Percentiles rank a stretch among this genome's conserved stretches.
These are phyloP conservation scores for Termitomyces titanicus DNA, from an alignment of 768 basidiomycete species.

Conservation along the genomic window DNA sequence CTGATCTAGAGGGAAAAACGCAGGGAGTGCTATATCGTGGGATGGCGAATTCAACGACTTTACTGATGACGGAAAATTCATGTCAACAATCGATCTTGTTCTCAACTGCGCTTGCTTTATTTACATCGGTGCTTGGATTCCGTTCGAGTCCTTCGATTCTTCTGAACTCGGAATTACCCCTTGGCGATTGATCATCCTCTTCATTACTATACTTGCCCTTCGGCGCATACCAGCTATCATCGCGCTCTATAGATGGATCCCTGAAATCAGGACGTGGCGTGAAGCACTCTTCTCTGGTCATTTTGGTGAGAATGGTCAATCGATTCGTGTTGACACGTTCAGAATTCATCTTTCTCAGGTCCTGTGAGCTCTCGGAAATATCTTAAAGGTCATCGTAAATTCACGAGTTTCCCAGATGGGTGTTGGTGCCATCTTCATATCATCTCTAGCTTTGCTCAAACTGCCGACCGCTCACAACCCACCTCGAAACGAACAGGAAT, in stretches of 20 bases:
- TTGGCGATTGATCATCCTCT: slow-evolving; percentile 68
- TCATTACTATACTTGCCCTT: slow-evolving; percentile 63
- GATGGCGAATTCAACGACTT: slow-evolving; percentile 81
- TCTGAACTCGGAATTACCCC: slow-evolving; percentile 59
- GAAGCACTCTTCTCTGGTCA: slow-evolving; percentile 92
- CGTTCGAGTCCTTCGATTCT: slow-evolving; percentile 54
- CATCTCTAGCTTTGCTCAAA: slow-evolving; percentile 61
- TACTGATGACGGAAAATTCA: slow-evolving; percentile 82
- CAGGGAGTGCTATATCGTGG: slow-evolving; percentile 67
- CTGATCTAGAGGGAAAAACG: neutral
- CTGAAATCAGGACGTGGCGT: slow-evolving; percentile 80
- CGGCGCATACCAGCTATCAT: slow-evolving; percentile 81
- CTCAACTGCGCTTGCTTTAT: slow-evolving; percentile 78
- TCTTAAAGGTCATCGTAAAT: neutral
- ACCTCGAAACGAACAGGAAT: slow-evolving; percentile 63
- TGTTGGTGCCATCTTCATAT: slow-evolving; percentile 86
- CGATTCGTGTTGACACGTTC: neutral
- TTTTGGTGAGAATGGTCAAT: slow-evolving; percentile 54
- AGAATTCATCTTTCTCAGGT: slow-evolving; percentile 27
- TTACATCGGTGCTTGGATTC: slow-evolving; percentile 86
- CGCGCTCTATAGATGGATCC: slow-evolving; percentile 76
- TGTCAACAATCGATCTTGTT: slow-evolving; percentile 86
- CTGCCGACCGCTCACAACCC: slow-evolving; percentile 57
- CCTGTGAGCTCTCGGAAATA: slow-evolving; percentile 39
- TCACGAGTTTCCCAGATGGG: slow-evolving; percentile 60